A percentile compares a stretch with the other conserved stretches of the same genome.
Conservation (phyloP, 2,329 filamentous ascomycete species). For the Zymoseptoria brevis region DNA sequence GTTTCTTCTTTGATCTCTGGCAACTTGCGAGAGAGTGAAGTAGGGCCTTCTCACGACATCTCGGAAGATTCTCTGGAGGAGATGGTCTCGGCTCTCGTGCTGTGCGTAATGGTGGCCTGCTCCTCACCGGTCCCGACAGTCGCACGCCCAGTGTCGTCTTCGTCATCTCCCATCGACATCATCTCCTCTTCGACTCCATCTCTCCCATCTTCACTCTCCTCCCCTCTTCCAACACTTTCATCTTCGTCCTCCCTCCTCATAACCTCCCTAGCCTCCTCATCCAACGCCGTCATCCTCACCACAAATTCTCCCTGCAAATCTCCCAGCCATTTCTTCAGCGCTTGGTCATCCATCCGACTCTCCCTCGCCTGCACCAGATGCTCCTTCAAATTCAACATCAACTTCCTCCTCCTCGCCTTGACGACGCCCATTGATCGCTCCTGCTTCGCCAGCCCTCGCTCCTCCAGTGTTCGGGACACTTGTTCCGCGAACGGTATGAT, state of each 20-base stretch:
- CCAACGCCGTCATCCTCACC: conserved; percentile 59
- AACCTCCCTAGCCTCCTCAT: conserved; percentile 34
- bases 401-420: conserved; percentile 57
- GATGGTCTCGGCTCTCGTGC: background rate
- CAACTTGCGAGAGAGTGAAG: background rate
- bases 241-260: background rate
- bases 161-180: background rate
- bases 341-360: conserved; percentile 56
- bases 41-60: background rate
- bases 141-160: background rate
- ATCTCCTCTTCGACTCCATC: background rate
- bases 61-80: background rate
- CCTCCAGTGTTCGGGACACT: conserved; percentile 56
- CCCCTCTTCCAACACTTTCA: conserved; percentile 1
- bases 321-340: conserved; percentile 56
- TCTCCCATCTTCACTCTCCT: conserved; percentile 1
- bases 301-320: conserved; percentile 70
- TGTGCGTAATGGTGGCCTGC: background rate
- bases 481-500: conserved; percentile 62
- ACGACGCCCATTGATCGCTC: conserved; percentile 52
- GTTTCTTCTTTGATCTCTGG: background rate
- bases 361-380: conserved; percentile 61
- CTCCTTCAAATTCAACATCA: conserved; percentile 66
- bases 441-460: conserved; percentile 50
- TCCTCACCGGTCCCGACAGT: background rate